Evolutionary conservation across 106 monocot genomes (phyloP).

Genomic region (Posidonia australis): DNA sequence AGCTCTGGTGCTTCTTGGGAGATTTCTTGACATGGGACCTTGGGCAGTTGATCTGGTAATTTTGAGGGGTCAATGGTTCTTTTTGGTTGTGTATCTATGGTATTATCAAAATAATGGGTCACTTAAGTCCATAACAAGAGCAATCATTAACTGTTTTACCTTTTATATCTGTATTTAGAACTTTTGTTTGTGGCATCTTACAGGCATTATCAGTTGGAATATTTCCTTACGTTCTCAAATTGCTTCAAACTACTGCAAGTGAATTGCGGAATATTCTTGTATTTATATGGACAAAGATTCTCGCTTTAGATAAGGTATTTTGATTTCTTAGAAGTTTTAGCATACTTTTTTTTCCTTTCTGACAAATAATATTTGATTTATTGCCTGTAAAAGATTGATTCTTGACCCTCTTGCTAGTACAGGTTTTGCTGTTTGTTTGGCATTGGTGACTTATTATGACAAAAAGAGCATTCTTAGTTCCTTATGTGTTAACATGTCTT

Average conservation of each 20-base stretch:
- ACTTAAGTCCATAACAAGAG: not conserved
- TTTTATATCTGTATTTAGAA: not conserved
- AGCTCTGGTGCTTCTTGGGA: conserved; percentile 86
- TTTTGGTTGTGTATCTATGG: not conserved
- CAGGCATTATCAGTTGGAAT: conserved; percentile 96
- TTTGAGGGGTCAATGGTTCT: not conserved
- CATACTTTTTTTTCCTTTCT: not conserved
- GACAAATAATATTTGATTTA: too few species aligned
- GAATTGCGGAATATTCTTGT: conserved; percentile 91
- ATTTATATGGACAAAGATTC: conserved; percentile 97
- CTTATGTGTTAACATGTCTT: not conserved
- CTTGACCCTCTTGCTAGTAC: too few species aligned
- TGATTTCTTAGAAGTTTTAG: not conserved
- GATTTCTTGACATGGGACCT: conserved; percentile 97
- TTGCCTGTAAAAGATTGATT: too few species aligned
- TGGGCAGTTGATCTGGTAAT: conserved; percentile 96
- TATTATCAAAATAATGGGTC: not conserved
- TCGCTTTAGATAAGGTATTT: conserved; percentile 92
- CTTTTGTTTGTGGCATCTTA: conserved; percentile 6
- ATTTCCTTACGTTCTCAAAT: conserved; percentile 90
- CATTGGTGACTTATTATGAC: too few species aligned
- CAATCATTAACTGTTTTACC: not conserved
- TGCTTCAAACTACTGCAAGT: conserved; percentile 76
- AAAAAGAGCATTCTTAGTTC: too few species aligned
- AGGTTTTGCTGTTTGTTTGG: too few species aligned